A percentile compares a stretch with the other conserved stretches of the same genome.
Conservation (phyloP, 2,329 filamentous ascomycete genomes). For the Chaetomium olivaceum region DNA sequence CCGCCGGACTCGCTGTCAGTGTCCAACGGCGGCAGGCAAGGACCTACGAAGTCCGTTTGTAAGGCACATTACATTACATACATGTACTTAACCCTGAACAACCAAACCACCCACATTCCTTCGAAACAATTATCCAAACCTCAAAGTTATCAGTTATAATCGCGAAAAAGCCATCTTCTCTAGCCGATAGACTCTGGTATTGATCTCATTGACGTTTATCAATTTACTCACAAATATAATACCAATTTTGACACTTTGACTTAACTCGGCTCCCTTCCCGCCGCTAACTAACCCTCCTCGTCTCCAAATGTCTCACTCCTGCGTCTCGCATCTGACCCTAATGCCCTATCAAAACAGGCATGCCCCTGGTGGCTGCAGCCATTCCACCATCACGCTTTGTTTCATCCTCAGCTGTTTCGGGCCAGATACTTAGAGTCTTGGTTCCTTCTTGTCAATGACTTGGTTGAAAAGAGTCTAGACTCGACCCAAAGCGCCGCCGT, state of each 20-base stretch:
- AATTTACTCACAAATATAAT: too few relatives aligned
- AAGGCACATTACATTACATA: too few relatives aligned
- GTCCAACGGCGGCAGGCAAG: not conserved
- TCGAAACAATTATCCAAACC: not conserved
- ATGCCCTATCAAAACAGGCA: slow-evolving; percentile 16
- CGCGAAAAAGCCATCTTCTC: not conserved
- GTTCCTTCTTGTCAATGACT: not conserved
- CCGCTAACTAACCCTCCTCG: not conserved
- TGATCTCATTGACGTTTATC: too few relatives aligned
- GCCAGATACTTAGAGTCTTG: slow-evolving; percentile 6
- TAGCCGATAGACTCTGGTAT: not conserved
- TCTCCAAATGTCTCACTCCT: slow-evolving; percentile 3
- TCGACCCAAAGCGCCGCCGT: not conserved
- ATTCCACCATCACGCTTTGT: not conserved
- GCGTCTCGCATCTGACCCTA: slow-evolving; percentile 8
- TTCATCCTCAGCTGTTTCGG: slow-evolving; percentile 4
- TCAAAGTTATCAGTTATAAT: not conserved
- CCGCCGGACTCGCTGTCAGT: too few relatives aligned
- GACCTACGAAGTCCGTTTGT: too few relatives aligned
- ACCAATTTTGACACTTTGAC: too few relatives aligned
- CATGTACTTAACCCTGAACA: not conserved
- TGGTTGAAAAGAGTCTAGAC: not conserved
- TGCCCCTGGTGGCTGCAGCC: slow-evolving; percentile 19
- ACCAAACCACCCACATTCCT: not conserved
- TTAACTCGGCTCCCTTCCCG: not conserved